phyloP scores from a whole-genome alignment of 2,329 filamentous ascomycete genomes.

The Dothiorella sarmentorum region DNA sequence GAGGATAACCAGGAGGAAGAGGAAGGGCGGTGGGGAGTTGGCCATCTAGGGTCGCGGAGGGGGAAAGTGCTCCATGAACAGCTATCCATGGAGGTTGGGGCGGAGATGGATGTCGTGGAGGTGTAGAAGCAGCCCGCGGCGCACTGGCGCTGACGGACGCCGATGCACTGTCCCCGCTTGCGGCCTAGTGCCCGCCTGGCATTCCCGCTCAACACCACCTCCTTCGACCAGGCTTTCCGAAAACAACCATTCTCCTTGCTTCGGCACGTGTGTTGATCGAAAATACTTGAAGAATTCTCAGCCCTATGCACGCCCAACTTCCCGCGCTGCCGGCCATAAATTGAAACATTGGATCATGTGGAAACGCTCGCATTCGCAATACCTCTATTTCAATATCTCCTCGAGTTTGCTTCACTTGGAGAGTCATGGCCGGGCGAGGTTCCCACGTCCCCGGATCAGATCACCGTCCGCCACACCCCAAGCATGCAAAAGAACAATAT shows the following conservation, averaged over 20 bases:
- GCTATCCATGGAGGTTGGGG: background rate
- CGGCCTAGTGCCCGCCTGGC: background rate
- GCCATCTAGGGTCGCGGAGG: conserved; percentile 14
- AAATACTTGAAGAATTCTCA: background rate
- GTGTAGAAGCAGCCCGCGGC: background rate
- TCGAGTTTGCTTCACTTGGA: too few relatives aligned
- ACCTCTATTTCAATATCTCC: too few relatives aligned
- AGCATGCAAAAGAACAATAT: background rate
- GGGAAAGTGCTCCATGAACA: conserved; percentile 9
- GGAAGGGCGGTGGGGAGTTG: conserved; percentile 15
- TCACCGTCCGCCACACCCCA: background rate
- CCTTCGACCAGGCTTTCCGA: background rate
- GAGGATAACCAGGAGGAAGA: conserved; percentile 16
- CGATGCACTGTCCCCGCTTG: background rate
- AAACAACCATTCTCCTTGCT: background rate
- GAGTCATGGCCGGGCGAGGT: too few relatives aligned
- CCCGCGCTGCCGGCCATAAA: too few relatives aligned
- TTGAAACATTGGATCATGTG: too few relatives aligned
- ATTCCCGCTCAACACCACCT: background rate
- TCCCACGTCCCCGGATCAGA: too few relatives aligned
- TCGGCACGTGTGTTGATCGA: background rate
- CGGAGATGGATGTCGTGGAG: background rate
- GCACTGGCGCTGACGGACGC: background rate
- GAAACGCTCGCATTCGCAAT: too few relatives aligned
- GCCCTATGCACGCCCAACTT: too few relatives aligned